Conservation (phyloP, 352 stramenopile species). For the Phytophthora syringae region DNA sequence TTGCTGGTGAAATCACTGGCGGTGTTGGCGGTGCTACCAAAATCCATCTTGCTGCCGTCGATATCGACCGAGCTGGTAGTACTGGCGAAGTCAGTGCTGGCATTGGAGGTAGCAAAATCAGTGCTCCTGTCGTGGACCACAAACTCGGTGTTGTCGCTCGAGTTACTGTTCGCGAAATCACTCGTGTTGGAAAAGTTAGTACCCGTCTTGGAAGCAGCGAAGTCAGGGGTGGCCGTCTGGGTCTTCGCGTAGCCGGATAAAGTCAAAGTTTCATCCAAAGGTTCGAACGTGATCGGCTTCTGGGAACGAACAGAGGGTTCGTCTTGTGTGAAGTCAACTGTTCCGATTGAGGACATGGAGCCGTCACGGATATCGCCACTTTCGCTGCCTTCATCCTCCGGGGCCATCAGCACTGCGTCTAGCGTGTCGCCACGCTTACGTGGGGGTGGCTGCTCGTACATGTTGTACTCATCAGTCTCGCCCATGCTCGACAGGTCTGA, state of each 20-base stretch:
- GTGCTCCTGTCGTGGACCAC: slow-evolving; percentile 34
- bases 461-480: slow-evolving; percentile 55
- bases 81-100: slow-evolving; percentile 39
- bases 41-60: slow-evolving; percentile 32
- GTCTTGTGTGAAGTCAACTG: slow-evolving; percentile 60
- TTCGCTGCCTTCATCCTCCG: slow-evolving; percentile 30
- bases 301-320: slow-evolving; percentile 39
- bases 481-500: slow-evolving; percentile 70
- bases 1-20: slow-evolving; percentile 17
- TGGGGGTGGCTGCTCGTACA: slow-evolving; percentile 44
- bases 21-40: slow-evolving; percentile 27
- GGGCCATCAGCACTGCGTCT: slow-evolving; percentile 36
- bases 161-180: slow-evolving; percentile 26
- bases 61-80: slow-evolving; percentile 44
- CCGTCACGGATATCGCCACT: slow-evolving; percentile 24
- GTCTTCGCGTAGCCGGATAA: slow-evolving; percentile 33
- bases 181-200: slow-evolving; percentile 10
- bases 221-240: slow-evolving; percentile 4
- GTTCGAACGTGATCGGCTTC: slow-evolving; percentile 34
- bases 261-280: slow-evolving; percentile 47
- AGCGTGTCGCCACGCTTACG: slow-evolving; percentile 39
- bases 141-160: slow-evolving; percentile 40
- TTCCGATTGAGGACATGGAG: slow-evolving; percentile 61
- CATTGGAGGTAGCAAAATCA: slow-evolving; percentile 29
- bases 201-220: slow-evolving; percentile 4